These are phyloP conservation scores for Lactarius sp. DNA, from an alignment of 768 basidiomycete genomes.

Conservation along the genomic window DNA sequence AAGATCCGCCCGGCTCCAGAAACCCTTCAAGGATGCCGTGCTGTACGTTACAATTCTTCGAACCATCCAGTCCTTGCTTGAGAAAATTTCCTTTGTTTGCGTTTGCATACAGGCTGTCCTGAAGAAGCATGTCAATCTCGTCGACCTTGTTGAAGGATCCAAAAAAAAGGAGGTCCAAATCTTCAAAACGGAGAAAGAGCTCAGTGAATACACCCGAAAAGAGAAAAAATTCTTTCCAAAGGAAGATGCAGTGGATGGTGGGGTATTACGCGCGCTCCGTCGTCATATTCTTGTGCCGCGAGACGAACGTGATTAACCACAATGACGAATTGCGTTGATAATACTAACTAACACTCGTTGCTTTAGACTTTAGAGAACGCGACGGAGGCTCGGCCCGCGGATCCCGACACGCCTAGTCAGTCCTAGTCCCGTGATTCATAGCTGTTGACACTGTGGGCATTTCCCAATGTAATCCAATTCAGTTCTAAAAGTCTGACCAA, in stretches of 20 bases:
- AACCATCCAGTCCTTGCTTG: background rate
- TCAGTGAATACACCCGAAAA: constrained; percentile 28
- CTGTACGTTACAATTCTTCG: background rate
- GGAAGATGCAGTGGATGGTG: constrained; percentile 29
- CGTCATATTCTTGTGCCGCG: constrained; percentile 26
- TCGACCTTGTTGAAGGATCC: constrained; percentile 30
- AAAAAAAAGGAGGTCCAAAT: constrained; percentile 22
- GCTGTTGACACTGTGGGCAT: too few relatives aligned
- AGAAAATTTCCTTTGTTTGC: background rate
- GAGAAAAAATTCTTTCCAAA: constrained; percentile 30
- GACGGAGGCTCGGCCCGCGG: too few relatives aligned
- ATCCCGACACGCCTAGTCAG: too few relatives aligned
- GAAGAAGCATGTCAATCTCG: constrained; percentile 30
- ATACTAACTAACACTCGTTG: too few relatives aligned
- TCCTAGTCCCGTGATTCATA: background rate
- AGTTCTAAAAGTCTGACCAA: too few relatives aligned
- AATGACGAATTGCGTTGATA: background rate
- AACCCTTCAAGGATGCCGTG: constrained; percentile 1
- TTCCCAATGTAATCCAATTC: too few relatives aligned
- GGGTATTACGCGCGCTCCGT: constrained; percentile 31
- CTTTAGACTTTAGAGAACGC: too few relatives aligned
- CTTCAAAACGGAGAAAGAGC: constrained; percentile 27
- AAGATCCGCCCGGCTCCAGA: constrained; percentile 21
- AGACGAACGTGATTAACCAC: background rate
- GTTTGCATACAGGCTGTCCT: background rate